Evolutionary conservation across 176 grass and related monocot genomes (phyloP).

Genomic region (Zoysia pacifica): DNA sequence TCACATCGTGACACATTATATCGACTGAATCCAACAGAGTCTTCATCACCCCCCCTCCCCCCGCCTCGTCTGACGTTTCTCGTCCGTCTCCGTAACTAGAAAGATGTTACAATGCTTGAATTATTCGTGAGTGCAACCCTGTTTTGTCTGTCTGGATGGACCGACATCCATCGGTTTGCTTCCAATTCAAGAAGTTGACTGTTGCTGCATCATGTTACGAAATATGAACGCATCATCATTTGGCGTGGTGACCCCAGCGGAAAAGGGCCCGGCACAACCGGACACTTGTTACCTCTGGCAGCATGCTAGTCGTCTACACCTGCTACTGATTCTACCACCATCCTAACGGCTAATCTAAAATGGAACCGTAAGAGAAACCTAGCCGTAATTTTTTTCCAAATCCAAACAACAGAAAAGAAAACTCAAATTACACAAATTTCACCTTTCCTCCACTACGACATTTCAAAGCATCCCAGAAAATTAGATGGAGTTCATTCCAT

Average conservation of each 20-base stretch:
- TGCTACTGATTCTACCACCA: neutral
- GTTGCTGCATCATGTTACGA: conserved; percentile 9
- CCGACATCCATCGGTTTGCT: neutral
- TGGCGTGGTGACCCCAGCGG: neutral
- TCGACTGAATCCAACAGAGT: neutral
- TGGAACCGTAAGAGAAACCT: too few species aligned
- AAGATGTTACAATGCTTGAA: too few species aligned
- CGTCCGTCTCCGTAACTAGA: neutral
- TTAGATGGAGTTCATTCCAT: conserved; percentile 1
- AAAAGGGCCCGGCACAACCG: neutral
- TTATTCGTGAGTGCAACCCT: too few species aligned
- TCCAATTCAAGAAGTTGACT: conserved; percentile 23
- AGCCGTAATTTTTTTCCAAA: neutral
- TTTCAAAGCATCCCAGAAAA: conserved; percentile 11
- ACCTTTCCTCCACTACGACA: neutral
- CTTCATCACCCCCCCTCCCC: neutral
- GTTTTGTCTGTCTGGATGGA: too few species aligned
- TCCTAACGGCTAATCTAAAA: neutral
- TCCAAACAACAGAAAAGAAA: neutral
- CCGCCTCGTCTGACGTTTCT: neutral
- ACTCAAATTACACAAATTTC: neutral
- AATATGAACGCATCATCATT: neutral
- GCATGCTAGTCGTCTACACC: neutral
- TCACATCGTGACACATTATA: too few species aligned
- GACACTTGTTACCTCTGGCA: neutral